These are phyloP conservation scores for Talaromyces sp. DNA, from an alignment of 2,329 filamentous ascomycete genomes.

Conservation along the genomic window DNA sequence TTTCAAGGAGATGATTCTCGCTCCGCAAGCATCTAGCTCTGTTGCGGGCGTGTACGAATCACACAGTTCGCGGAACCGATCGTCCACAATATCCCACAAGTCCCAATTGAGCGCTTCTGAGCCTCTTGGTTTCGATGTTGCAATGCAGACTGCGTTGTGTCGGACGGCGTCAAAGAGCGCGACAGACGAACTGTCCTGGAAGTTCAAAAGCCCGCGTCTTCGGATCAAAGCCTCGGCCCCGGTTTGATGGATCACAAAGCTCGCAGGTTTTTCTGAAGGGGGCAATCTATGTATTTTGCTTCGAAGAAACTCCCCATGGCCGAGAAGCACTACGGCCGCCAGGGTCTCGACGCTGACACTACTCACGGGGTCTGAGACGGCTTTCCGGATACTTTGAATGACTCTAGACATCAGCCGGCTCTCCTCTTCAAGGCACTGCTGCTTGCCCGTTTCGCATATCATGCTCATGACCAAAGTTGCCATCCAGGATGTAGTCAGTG, in stretches of 20 bases:
- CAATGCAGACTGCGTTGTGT: slow-evolving; percentile 7
- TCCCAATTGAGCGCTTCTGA: neutral
- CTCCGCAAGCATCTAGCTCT: slow-evolving; percentile 6
- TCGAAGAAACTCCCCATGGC: slow-evolving; percentile 5
- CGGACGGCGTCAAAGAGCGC: slow-evolving; percentile 7
- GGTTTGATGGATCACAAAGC: slow-evolving; percentile 1
- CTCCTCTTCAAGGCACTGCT: neutral
- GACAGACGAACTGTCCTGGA: slow-evolving; percentile 3
- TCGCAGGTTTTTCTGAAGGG: neutral
- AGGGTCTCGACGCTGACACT: slow-evolving; percentile 5
- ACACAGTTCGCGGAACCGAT: neutral
- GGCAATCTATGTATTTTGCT: neutral
- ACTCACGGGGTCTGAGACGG: neutral
- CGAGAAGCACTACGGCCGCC: slow-evolving; percentile 4
- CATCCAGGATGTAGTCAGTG: slow-evolving; percentile 7
- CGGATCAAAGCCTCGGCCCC: slow-evolving; percentile 9
- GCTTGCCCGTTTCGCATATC: neutral
- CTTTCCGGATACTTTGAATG: neutral
- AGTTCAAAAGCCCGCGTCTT: slow-evolving; percentile 3
- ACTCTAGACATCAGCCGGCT: neutral
- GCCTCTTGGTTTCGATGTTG: neutral
- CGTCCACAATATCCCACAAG: slow-evolving; percentile 4
- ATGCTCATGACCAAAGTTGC: slow-evolving; percentile 1
- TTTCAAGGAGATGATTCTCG: neutral
- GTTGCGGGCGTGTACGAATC: slow-evolving; percentile 9